Percentiles rank a stretch among this genome's conserved stretches.
phyloP scores from a whole-genome alignment of 352 stramenopile species.

The Phytophthora capsici region DNA sequence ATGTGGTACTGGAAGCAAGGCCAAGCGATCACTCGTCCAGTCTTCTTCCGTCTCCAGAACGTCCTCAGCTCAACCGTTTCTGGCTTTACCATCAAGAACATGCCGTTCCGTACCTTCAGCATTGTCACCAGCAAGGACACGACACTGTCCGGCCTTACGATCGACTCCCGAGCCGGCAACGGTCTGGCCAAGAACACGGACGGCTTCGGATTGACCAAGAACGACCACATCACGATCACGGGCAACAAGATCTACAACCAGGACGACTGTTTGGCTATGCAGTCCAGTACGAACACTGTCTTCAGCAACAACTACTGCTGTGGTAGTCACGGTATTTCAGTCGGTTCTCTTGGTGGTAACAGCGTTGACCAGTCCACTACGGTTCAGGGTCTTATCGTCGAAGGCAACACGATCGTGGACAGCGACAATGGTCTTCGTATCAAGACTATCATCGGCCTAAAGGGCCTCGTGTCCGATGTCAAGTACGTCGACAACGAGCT shows the following conservation, averaged over 20 bases:
- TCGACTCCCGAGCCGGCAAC: slow-evolving; percentile 15
- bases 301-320: slow-evolving; percentile 23
- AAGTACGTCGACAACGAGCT: slow-evolving; percentile 33
- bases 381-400: slow-evolving; percentile 26
- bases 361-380: slow-evolving; percentile 22
- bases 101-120: slow-evolving; percentile 30
- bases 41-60: slow-evolving; percentile 19
- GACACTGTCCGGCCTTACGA: slow-evolving; percentile 9
- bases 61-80: slow-evolving; percentile 25
- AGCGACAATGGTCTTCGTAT: slow-evolving; percentile 27
- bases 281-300: slow-evolving; percentile 27
- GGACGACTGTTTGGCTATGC: slow-evolving; percentile 21
- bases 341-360: slow-evolving; percentile 41
- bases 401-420: slow-evolving; percentile 37
- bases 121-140: slow-evolving; percentile 28
- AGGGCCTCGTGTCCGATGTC: slow-evolving; percentile 25
- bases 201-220: slow-evolving; percentile 16
- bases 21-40: slow-evolving; percentile 17
- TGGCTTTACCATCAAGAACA: slow-evolving; percentile 42
- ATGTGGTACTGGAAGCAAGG: slow-evolving; percentile 43
- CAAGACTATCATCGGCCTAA: slow-evolving; percentile 23
- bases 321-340: slow-evolving; percentile 32
- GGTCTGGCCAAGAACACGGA: slow-evolving; percentile 20
- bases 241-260: slow-evolving; percentile 27
- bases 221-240: slow-evolving; percentile 17